Evolutionary conservation across 2,329 filamentous ascomycete species (phyloP), one percentile per base, ranked within the genome.

Genomic region (Fusarium scirpi): DNA sequence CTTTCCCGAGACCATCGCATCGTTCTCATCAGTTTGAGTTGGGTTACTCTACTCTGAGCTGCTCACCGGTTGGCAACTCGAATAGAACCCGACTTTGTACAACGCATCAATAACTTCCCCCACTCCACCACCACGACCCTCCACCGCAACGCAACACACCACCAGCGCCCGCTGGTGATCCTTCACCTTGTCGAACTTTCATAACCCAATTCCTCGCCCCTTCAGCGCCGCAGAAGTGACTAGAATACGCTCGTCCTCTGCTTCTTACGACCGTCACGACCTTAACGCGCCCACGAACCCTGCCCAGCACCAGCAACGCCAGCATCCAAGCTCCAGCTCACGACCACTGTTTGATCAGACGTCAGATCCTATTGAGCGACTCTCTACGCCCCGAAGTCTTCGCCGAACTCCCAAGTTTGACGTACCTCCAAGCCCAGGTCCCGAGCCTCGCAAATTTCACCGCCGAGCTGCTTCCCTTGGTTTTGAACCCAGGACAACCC

Each of bases 191-290:
- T 86, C 78, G 74, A 75, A 76, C 76, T 76, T 77, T 74, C 65
- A 70, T 72, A 72, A 76, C 24, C 59, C 58, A 65, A 70, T 64
- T 52, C 65, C 63, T 55, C 62, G 70, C 44, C 70, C 74, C 52
- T 71, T 56, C 58, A 66, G 63, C 65, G 78, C 80, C 80, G 82
- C 82, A 80, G 83, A 82, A 78, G 82, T 84, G 83, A 82, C 83
- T 74, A 80, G 78, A 77, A 79, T 77, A 79, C 80, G 75, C 60
- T 75, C 80, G 69, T 74, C 78, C 52, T 76, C 77, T 48, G 74
- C 77, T 72, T 78, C 78, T 85, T 77, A 86, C 82, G 85, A 87
- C 85, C 82, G 82, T 84, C 80, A 87, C 86, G 85, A 87, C 77
- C 80, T 75, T 80, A 78, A 87, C 84, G 84, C 84, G 76, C 79